Base-by-base conservation (phyloP, 2,329 filamentous ascomycete genomes). In the Aureobasidium sp. region DNA sequence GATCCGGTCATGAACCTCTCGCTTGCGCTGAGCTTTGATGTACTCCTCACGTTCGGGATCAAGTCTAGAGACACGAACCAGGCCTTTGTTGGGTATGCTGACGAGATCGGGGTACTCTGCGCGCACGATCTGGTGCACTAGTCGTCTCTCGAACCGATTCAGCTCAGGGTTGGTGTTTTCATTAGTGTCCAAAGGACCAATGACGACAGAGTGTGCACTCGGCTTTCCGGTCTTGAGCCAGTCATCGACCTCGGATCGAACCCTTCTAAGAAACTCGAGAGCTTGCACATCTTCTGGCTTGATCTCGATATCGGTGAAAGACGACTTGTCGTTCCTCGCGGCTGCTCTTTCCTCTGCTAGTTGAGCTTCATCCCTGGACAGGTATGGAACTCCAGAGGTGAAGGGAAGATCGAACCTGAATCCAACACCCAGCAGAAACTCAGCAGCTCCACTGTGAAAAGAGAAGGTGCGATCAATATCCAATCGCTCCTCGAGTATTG, bases 51-150 rank as follows among this genome's bases (percentile, higher is more conserved):
- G 72, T 3, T 74, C 73, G 29, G 75, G 70, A 64, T 81, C 75
- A 62, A 74, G 72, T 53, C 68, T 65, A 23, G 76, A 67, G 51
- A 81, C 73, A 29, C 76, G 73, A 12, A 82, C 74, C 61, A 73
- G 77, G 42, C 76, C 75, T 62, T 71, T 71, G 57, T 74, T 75
- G 42, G 72, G 72, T 23, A 80, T 67, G n/a, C 76, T 74, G 12
- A 77, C 71, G 12, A 79, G 70, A 9, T 76, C 68, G 1, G 80
- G 79, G 52, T 79, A 89, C 66, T 88, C 85, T 15, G 79, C 80
- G 13, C 84, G 79, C n/a, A 89, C 79, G 13, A 88, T 75, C 67
- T 88, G 85, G 68, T 89, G 83, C 0, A 89, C 79, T 6, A 89
- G 76, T 37, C 84, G 79, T 70, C 86, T 84, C 69, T 89, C 85